Percentiles rank a stretch among this genome's conserved stretches.
Conservation (phyloP, 345 rosid species). For the Nasturtium officinale region DNA sequence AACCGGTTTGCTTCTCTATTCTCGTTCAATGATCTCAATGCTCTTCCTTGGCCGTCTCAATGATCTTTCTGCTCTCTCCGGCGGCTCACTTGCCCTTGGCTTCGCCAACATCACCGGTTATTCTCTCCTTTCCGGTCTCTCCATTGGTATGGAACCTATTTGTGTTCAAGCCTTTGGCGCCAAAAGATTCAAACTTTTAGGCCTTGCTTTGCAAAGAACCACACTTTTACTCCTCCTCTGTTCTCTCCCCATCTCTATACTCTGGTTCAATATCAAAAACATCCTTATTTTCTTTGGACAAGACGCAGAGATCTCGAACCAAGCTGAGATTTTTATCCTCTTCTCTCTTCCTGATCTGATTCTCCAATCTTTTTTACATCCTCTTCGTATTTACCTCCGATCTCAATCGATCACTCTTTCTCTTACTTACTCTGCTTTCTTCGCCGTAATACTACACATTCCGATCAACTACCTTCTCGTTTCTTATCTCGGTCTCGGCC, state of each 20-base stretch:
- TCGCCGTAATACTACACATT: slow-evolving; percentile 67
- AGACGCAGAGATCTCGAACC: slow-evolving; percentile 55
- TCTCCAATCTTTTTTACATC: slow-evolving; percentile 70
- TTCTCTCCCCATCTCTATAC: slow-evolving; percentile 62
- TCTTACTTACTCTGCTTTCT: slow-evolving; percentile 60
- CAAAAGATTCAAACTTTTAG: slow-evolving; percentile 65
- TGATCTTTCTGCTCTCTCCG: slow-evolving; percentile 66
- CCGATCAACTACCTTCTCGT: slow-evolving; percentile 71
- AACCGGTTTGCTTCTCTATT: slow-evolving; percentile 72
- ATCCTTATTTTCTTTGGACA: slow-evolving; percentile 70
- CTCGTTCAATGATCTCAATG: slow-evolving; percentile 87
- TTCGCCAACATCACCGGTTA: slow-evolving; percentile 94
- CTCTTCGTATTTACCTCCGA: slow-evolving; percentile 76
- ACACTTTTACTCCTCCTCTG: slow-evolving; percentile 61
- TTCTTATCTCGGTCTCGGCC: slow-evolving; percentile 58
- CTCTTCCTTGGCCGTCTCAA: slow-evolving; percentile 83
- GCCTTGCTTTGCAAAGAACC: slow-evolving; percentile 70
- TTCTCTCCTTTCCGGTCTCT: slow-evolving; percentile 82
- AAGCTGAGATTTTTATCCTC: slow-evolving; percentile 68
- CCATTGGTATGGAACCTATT: slow-evolving; percentile 92
- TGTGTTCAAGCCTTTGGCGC: slow-evolving; percentile 95
- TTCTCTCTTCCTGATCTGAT: slow-evolving; percentile 81
- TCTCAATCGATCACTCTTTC: slow-evolving; percentile 77
- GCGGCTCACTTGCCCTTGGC: slow-evolving; percentile 85
- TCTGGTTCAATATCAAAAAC: slow-evolving; percentile 74